Evolutionary conservation across 768 basidiomycete species (phyloP), one percentile per base, ranked within the genome.

Genomic region (Mrakia gelida): DNA sequence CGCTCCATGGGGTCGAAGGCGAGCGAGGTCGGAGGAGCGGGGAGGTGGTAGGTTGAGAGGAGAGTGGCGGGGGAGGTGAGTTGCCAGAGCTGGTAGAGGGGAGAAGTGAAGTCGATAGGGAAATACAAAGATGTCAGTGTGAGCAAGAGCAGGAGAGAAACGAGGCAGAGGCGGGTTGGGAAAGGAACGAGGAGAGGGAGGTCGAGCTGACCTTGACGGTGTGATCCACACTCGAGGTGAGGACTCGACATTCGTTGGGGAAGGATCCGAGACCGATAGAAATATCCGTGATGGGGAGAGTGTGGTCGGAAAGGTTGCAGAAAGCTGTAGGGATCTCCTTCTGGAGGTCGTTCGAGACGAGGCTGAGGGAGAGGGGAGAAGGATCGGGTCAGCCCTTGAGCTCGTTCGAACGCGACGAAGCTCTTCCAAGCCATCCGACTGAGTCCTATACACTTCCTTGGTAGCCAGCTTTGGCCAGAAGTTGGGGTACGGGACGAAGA

Each of bases 231-330:
- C 93, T 93, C 4, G 92, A 89, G 0, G 95, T 92, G 80, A 95
- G 87, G 41, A 92, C 85, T 79, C 92, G 88, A 84, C 90, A 92
- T 75, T 86, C 88, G 26, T 52, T 45, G 23, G 92, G 93, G 84
- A 92, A 95, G 7, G 86, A 80, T 21, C 95, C 94, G 59, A 92
- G 83, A 18, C 95, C 94, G 79, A 94, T 91, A 18, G 87, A 83
- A 45, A 98, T 88, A 81, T 92, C 92, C 10, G 92, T 92, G 16
- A 99, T 87, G 9, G 93, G 92, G 6, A 98, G 88, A 0, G 95
- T 97, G 83, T 99, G 97, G 84, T 98, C 96, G 28, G 92, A 89
- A 30, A 98, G 86, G 2, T 90, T 89, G 82, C 90, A 91, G 82
- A 90, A 92, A 5, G 95, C 91, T 77, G 90, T 86, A 5, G 92